Evolutionary conservation across 148 eudicot species (phyloP).

Genomic region (Cornus controversa): DNA sequence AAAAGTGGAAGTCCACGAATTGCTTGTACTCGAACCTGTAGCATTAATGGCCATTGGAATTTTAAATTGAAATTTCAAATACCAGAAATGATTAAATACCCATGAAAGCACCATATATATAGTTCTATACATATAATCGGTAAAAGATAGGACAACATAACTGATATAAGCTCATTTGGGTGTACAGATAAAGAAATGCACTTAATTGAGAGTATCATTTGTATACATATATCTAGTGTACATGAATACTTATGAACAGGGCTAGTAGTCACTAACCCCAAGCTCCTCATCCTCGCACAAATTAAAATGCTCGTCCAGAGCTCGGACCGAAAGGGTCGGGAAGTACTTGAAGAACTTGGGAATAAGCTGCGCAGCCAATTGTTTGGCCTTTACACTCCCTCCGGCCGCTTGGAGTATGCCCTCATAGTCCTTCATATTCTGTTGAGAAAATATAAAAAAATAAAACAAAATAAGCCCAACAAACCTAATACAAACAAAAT

Average conservation of each 20-base stretch:
- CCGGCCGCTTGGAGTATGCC: conserved; percentile 36
- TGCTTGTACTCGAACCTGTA: conserved; percentile 55
- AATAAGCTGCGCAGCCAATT: conserved; percentile 57
- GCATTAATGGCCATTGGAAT: not conserved
- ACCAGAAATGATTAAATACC: not conserved
- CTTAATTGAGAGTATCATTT: too few relatives aligned
- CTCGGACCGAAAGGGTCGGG: conserved; percentile 33
- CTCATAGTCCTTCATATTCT: conserved; percentile 43
- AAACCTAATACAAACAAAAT: conserved; percentile 3
- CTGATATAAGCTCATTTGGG: not conserved
- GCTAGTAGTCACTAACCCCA: conserved; percentile 33
- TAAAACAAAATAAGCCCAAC: not conserved
- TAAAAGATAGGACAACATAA: too few relatives aligned
- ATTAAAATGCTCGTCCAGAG: conserved; percentile 32
- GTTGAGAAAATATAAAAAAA: not conserved
- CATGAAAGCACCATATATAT: not conserved
- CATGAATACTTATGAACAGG: not conserved
- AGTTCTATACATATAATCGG: not conserved
- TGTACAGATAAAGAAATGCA: not conserved
- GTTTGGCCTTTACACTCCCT: conserved; percentile 50
- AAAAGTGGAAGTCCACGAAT: conserved; percentile 62
- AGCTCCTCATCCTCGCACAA: conserved; percentile 52
- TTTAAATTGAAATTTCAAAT: not conserved
- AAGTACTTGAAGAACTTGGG: conserved; percentile 58
- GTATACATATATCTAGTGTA: not conserved